Base-by-base conservation (phyloP, 345 rosid genomes). In the Raphanus raphanistrum region DNA sequence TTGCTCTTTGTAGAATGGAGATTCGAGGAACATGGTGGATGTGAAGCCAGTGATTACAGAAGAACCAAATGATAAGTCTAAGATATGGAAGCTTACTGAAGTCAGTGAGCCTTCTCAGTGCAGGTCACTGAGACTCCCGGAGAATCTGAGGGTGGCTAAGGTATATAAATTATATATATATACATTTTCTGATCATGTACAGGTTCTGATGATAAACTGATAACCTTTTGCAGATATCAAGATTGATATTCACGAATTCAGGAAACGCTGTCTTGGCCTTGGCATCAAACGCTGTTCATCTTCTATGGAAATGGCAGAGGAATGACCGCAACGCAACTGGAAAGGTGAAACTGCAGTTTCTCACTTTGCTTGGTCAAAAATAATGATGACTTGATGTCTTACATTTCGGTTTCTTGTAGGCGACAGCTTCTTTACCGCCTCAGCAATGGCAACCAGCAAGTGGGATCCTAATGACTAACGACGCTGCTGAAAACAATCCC, bases 301-400 rank as follows among this genome's bases (percentile, higher is more conserved):
- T 92, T 66, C 85, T 94, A 48, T 94, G 98, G 98, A 94, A 90
- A 81, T 94, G 98, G 98, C 98, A 90, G 76, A 87, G 97, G 54
- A 92, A 73, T 60, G 98, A 94, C 3, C 95, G 95, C 8, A 89
- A 90, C 79, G 55, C 92, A 33, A 84, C 77, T 70, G 97, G 95
- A 77, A 94, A 94, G 97, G 98, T 91, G 79, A 68, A 62, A 1
- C 13, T 67, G 54, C n/a, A 79, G 70, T 69, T 27, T 25, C 54
- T 45, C n/a, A 57, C 70, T 4, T 69, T 41, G 35, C 25, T 71
- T 66, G 33, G 69, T 61, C 64, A 50, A 27, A 50, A 27, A 27
- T 7, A 50, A 13, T 74, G 58, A 68, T 25, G 33, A 58, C 36
- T 50, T 32, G 52, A 33, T 5, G 29, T 35, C 38, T 68, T 28